Conservation (phyloP, 169 alveolate genomes). For the Plasmodium vivax region DNA sequence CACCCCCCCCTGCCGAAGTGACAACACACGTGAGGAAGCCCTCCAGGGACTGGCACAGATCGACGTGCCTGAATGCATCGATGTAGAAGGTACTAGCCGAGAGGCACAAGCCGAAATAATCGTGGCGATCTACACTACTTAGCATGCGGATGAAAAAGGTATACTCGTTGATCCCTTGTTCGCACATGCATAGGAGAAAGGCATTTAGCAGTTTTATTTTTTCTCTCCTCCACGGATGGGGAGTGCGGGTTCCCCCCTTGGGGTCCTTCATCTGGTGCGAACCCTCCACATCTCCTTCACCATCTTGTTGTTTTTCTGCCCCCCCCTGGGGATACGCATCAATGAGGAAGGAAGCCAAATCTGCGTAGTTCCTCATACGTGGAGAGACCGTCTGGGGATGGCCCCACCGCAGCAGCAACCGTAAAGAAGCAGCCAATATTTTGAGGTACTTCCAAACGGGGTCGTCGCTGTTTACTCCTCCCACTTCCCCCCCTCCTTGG, state of each 20-base stretch:
- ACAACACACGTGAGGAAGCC: slow-evolving; percentile 1
- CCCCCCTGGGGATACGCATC: background rate
- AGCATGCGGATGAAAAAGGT: slow-evolving; percentile 46
- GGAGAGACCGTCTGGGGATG: background rate
- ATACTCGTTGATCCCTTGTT: slow-evolving; percentile 36
- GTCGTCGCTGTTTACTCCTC: background rate
- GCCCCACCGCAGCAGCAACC: background rate
- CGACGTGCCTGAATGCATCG: slow-evolving; percentile 34
- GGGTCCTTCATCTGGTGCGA: background rate
- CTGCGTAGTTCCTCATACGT: background rate
- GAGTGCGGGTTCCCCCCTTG: background rate
- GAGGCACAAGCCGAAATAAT: slow-evolving; percentile 42
- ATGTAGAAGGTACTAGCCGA: slow-evolving; percentile 35
- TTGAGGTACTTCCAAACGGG: slow-evolving; percentile 4
- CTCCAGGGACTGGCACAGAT: background rate
- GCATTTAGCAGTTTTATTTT: slow-evolving; percentile 18
- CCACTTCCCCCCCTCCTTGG: background rate
- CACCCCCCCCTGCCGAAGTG: background rate
- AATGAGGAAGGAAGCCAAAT: background rate
- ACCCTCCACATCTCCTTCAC: background rate
- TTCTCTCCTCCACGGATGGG: background rate
- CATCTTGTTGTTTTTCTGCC: background rate
- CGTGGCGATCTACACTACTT: background rate
- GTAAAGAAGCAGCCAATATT: slow-evolving; percentile 17
- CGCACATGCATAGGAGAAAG: slow-evolving; percentile 26